Conservation (phyloP, 345 rosid genomes). For the Pistacia integerrima region DNA sequence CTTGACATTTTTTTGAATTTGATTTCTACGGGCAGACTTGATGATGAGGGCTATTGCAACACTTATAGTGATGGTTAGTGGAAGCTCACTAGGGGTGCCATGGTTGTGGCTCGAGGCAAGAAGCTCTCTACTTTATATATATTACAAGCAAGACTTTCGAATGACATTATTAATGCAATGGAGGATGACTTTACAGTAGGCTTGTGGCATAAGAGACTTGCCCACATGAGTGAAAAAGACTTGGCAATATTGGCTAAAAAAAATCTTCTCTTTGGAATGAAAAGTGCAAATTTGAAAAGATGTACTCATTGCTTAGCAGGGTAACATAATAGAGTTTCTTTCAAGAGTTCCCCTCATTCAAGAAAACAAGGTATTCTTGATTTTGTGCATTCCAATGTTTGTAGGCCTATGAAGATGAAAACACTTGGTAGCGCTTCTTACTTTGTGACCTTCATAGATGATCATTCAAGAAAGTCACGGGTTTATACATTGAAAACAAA, state of each 20-base stretch:
- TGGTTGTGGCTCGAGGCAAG: not conserved
- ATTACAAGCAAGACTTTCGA: not conserved
- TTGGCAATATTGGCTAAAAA: not conserved
- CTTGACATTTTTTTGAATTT: not conserved
- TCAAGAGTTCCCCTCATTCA: not conserved
- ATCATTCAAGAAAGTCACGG: not conserved
- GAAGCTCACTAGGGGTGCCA: not conserved
- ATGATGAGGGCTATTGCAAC: not conserved
- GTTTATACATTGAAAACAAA: not conserved
- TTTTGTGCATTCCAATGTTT: not conserved
- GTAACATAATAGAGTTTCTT: not conserved
- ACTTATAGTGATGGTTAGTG: not conserved
- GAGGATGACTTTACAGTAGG: not conserved
- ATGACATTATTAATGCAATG: not conserved
- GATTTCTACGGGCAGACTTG: not conserved
- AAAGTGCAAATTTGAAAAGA: not conserved
- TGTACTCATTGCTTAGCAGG: not conserved
- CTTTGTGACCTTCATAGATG: not conserved
- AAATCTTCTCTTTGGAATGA: not conserved
- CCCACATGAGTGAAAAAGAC: too few species aligned
- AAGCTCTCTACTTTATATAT: too few species aligned
- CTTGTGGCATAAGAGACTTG: too few species aligned
- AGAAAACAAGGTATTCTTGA: not conserved
- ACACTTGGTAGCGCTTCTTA: not conserved
- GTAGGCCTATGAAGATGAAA: not conserved